These are phyloP conservation scores for Ananas comosus DNA, from an alignment of 176 grass and related monocot genomes.

Conservation along the genomic window DNA sequence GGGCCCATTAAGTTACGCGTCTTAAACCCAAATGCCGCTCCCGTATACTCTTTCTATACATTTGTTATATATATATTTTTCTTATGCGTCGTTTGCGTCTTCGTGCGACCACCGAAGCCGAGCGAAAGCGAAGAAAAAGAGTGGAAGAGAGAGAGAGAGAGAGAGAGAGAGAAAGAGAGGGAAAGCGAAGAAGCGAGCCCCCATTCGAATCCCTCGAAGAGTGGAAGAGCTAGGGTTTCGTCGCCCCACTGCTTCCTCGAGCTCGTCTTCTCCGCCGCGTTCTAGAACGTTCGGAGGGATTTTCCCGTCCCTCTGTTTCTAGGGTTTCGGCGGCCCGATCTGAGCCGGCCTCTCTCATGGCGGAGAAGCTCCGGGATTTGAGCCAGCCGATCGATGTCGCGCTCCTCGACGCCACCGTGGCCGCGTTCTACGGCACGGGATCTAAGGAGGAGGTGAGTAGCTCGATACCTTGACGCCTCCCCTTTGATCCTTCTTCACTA, in stretches of 20 bases:
- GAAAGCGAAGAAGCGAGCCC: background rate
- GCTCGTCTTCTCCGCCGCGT: background rate
- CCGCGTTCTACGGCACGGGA: conserved; percentile 98
- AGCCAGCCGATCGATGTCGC: conserved; percentile 91
- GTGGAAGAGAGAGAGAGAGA: background rate
- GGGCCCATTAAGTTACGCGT: background rate
- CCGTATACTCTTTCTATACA: background rate
- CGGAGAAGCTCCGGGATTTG: conserved; percentile 94
- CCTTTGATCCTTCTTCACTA: background rate
- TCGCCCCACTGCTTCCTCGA: background rate
- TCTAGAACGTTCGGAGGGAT: background rate
- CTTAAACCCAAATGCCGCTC: background rate
- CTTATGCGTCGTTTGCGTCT: background rate
- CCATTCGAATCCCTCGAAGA: background rate
- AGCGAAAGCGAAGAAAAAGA: background rate
- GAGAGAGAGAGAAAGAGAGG: background rate
- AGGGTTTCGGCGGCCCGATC: conserved; percentile 19
- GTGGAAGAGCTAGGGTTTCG: background rate
- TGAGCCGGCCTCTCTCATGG: conserved; percentile 28
- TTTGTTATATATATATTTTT: background rate
- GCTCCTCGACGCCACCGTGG: conserved; percentile 85
- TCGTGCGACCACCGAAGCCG: background rate
- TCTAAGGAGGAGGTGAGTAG: conserved; percentile 88
- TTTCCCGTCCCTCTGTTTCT: background rate
- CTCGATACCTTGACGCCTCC: background rate